Base-by-base conservation (phyloP, 2,329 filamentous ascomycete species). In the Sporothrix curviconia region DNA sequence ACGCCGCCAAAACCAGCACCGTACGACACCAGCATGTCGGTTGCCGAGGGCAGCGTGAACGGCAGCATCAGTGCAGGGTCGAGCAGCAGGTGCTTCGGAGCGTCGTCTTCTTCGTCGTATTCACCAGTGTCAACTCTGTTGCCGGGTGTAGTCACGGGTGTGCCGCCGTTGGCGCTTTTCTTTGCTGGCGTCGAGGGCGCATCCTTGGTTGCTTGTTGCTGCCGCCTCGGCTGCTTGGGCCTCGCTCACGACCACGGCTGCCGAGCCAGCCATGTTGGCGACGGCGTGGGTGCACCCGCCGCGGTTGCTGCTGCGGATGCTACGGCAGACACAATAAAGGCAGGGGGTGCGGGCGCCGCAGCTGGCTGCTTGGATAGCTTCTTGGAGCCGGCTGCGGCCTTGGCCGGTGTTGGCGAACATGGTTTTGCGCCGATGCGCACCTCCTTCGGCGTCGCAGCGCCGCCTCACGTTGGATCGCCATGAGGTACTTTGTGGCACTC, bases 21-120 rank as follows among this genome's bases (percentile, higher is more conserved):
- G 67, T 95, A 99, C 63, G 86, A 92, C 49, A 99, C 84, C 49
- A 97, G 80, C 94, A 99, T 99, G 70, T 99, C 94, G 25, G 92
- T 97, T 58, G 90, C 94, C 1, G 92, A 96, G 1, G 94, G 94
- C 28, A 99, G 77, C n/a, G 88, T 87, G 69, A 99, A 99, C 0
- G 94, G 94, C 25, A 99, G 80, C 81, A 96, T 95, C 59, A 96
- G 77, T 2, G 92, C 89, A 3, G 92, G 90, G 67, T 97, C 92
- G 55, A 97, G 74, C 43, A 96, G 83, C 36, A 96, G 78, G 59
- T 89, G 81, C 64, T 89, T 83, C 0, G 87, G 87, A 14, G 84
- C 77, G 60, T 89, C 85, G 44, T 87, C 84, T 17, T 86, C 83
- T 9, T 86, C 83, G 15, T 86, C 83, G 7, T 71, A 70, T 15